Evolutionary conservation across 352 stramenopile genomes (phyloP), one percentile per base, ranked within the genome.

Genomic region (Phytopythium boreale): DNA sequence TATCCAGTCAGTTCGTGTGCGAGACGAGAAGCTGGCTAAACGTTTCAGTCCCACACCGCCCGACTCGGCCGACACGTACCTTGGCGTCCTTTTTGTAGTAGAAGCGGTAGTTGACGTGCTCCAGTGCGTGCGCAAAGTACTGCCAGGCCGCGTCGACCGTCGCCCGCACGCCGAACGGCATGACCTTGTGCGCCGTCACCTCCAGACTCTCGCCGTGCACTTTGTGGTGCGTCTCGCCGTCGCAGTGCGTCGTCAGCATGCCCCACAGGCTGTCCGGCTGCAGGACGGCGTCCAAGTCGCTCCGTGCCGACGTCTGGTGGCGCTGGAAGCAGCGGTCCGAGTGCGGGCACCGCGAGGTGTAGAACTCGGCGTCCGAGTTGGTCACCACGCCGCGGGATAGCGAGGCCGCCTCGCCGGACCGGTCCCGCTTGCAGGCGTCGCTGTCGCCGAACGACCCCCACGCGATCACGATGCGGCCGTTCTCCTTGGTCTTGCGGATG

Each of bases 401-500:
- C 49, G 49, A 19, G 24, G 24, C 49, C 10, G 39, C 39, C 4
- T 46, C 39, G 39, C 39, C 17, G 5, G 39, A n/a, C 46, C 14
- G n/a, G 46, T 53, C 46, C 11, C 46, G 46, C 46, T 15, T 24
- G 49, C 22, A 29, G 22, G 4, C 9, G 51, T 34, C 31, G 52
- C 2, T 43, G n/a, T 83, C 63, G 46, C 74, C 66, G 62, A 73
- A 68, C 17, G 75, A 68, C 15, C 64, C 68, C 72, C 72, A 83
- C 22, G 71, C 68, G 52, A 83, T 75, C 43, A 80, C 70, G 20
- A 80, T 65, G 41, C 75, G 75, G 41, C 71, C 66, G 41, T 69
- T 24, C 52, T 80, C 72, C 31, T 75, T 64, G 62, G 69, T 77
- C 14, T 73, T 69, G 12, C 68, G 63, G 44, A 80, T 56, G 53